phyloP scores from a whole-genome alignment of 441 rosid species.

The Pelargonium fulgidum region DNA sequence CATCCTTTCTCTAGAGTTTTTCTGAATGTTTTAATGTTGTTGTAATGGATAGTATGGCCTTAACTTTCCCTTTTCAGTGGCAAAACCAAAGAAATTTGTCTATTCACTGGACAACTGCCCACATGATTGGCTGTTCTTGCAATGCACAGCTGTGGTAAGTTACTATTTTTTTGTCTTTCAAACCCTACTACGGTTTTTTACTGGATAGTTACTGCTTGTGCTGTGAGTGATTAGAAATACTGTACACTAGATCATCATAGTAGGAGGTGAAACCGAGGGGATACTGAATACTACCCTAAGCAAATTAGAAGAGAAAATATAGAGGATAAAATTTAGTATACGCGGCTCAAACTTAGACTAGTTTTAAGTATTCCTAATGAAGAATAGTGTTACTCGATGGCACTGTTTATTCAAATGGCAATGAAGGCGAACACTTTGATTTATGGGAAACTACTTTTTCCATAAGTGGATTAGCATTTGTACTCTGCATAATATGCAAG shows the following conservation, averaged over 20 bases:
- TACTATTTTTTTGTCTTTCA: neutral
- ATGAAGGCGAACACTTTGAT: no score
- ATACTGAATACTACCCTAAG: neutral
- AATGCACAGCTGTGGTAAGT: conserved; percentile 47
- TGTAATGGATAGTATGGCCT: neutral
- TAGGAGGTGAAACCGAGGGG: neutral
- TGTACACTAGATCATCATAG: neutral
- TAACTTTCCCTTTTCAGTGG: conserved; percentile 29
- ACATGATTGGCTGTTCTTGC: conserved; percentile 49
- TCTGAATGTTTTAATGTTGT: neutral
- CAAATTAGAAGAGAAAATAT: neutral
- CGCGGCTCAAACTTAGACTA: neutral
- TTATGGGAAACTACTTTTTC: no score
- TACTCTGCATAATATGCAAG: no score
- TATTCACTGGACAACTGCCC: conserved; percentile 50
- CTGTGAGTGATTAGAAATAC: neutral
- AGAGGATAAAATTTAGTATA: neutral
- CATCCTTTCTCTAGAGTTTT: neutral
- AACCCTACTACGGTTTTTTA: neutral
- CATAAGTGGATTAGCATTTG: no score
- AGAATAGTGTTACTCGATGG: neutral
- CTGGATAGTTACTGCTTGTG: neutral
- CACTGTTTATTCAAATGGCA: neutral
- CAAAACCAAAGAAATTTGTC: conserved; percentile 32
- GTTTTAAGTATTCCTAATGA: neutral